These are phyloP conservation scores for Botrytis elliptica DNA, from an alignment of 2,329 filamentous ascomycete species.

Conservation along the genomic window DNA sequence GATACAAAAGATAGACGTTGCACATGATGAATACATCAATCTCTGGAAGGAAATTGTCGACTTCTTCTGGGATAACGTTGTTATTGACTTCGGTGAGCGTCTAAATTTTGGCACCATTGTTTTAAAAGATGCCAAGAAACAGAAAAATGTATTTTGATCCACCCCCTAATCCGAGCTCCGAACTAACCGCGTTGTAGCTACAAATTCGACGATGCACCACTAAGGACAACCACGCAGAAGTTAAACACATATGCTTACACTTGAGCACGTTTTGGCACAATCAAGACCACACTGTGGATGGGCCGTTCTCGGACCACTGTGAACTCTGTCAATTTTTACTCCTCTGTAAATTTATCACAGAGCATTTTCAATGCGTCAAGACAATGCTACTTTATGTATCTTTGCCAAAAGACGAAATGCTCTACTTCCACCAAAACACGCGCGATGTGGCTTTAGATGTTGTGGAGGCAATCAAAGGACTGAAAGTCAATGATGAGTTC, in stretches of 20 bases:
- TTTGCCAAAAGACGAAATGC: not conserved
- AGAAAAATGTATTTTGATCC: not conserved
- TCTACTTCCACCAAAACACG: not conserved
- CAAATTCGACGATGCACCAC: not conserved
- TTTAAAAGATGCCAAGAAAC: not conserved
- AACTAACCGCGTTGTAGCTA: not conserved
- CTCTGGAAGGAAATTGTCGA: constrained; percentile 1
- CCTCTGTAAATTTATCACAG: not conserved
- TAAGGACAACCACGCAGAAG: not conserved
- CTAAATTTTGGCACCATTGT: not conserved
- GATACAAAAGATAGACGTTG: not conserved
- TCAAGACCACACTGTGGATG: not conserved
- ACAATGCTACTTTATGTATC: not conserved
- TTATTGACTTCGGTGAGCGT: not conserved
- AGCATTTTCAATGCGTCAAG: constrained; percentile 8
- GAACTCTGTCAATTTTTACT: not conserved
- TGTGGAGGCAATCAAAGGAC: not conserved
- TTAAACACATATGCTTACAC: not conserved
- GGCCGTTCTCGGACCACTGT: not conserved
- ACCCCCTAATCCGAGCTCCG: too few relatives aligned
- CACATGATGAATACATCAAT: not conserved
- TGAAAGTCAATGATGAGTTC: not conserved
- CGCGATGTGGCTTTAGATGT: not conserved
- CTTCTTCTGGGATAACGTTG: constrained; percentile 1
- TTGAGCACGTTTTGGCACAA: not conserved